These are phyloP conservation scores for Tremellales sp. DNA, from an alignment of 1,284 basidiomycete species.

Conservation along the genomic window DNA sequence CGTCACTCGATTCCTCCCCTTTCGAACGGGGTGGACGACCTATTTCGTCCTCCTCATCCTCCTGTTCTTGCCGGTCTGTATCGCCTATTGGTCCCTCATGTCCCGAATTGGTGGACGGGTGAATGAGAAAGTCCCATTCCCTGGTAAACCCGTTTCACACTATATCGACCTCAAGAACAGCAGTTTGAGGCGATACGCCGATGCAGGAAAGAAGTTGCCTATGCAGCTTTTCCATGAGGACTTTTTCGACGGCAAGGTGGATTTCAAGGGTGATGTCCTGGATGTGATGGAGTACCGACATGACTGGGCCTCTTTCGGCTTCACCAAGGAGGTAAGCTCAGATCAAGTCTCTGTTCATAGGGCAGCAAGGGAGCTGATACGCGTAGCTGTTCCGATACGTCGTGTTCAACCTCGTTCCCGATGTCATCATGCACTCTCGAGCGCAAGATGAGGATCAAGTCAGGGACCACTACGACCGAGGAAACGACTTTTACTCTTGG, in stretches of 20 bases:
- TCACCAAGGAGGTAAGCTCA: constrained; percentile 44
- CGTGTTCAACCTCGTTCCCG: constrained; percentile 80
- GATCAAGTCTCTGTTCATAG: not conserved
- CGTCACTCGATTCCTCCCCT: constrained; percentile 71
- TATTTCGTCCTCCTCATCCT: constrained; percentile 69
- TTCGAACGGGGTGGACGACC: constrained; percentile 62
- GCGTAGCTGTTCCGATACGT: constrained; percentile 88
- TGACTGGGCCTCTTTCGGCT: constrained; percentile 88
- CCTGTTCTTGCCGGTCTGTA: constrained; percentile 68
- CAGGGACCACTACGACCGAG: constrained; percentile 94
- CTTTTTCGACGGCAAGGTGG: constrained; percentile 94
- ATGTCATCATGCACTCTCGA: constrained; percentile 85
- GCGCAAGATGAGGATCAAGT: constrained; percentile 94
- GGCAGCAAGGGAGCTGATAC: constrained; percentile 5
- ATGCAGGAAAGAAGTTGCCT: constrained; percentile 80
- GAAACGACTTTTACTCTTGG: constrained; percentile 92
- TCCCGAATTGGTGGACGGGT: constrained; percentile 75
- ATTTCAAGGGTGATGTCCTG: constrained; percentile 94
- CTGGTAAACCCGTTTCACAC: constrained; percentile 76
- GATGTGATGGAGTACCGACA: constrained; percentile 91
- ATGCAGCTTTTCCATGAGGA: constrained; percentile 98
- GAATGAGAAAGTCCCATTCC: constrained; percentile 83
- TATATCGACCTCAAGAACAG: constrained; percentile 89
- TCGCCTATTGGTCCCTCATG: constrained; percentile 87
- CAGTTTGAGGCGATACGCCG: constrained; percentile 74